phyloP scores from a whole-genome alignment of 2,329 filamentous ascomycete species.

The Calonectria leucothoes region DNA sequence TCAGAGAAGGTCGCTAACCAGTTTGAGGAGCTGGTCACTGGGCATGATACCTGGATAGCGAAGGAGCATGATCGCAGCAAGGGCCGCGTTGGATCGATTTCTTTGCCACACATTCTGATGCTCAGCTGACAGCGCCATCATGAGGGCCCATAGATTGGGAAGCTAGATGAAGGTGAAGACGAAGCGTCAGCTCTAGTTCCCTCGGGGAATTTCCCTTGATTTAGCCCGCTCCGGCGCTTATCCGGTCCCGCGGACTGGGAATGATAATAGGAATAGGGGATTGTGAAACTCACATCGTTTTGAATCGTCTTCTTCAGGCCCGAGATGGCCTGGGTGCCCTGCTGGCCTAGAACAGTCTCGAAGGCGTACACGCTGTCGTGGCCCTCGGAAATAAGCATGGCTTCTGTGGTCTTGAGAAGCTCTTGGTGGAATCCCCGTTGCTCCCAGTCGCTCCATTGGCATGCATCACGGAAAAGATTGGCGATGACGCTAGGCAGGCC shows the following conservation, averaged over 20 bases:
- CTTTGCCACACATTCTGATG: slow-evolving; percentile 7
- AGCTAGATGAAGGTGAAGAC: background rate
- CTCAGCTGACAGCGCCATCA: slow-evolving; percentile 18
- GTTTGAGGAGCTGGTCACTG: slow-evolving; percentile 15
- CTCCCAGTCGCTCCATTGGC: slow-evolving; percentile 18
- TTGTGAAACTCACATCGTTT: slow-evolving; percentile 1
- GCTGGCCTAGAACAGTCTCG: background rate
- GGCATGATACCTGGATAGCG: slow-evolving; percentile 10
- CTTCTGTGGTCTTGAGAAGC: slow-evolving; percentile 10
- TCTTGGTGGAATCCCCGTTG: slow-evolving; percentile 14
- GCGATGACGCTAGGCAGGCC: slow-evolving; percentile 12
- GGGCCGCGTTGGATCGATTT: slow-evolving; percentile 15
- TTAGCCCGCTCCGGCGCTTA: background rate
- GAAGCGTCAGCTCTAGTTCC: background rate
- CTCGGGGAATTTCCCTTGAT: background rate
- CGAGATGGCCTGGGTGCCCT: slow-evolving; percentile 2
- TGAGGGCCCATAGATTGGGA: slow-evolving; percentile 15
- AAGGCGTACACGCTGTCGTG: background rate
- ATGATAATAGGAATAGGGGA: background rate
- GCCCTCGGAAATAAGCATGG: slow-evolving; percentile 15
- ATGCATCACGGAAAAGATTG: slow-evolving; percentile 9
- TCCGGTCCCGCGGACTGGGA: background rate
- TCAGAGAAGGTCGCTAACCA: slow-evolving; percentile 10
- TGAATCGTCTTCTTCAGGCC: slow-evolving; percentile 5
- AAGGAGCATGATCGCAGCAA: slow-evolving; percentile 16